These are phyloP conservation scores for Corymbia citriodora DNA, from an alignment of 441 rosid species.

Conservation along the genomic window DNA sequence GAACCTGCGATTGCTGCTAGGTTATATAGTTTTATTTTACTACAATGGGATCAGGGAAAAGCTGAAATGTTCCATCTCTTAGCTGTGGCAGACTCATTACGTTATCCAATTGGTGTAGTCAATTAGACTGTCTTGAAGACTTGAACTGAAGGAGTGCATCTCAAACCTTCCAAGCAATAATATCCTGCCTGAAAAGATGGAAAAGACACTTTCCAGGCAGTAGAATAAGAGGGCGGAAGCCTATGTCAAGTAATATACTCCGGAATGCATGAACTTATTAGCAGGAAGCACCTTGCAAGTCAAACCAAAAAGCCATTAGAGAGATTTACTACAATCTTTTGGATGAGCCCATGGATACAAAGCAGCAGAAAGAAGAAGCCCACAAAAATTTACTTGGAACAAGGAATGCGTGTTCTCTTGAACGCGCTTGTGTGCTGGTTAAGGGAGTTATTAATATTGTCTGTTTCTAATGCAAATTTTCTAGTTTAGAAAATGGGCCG, in stretches of 20 bases:
- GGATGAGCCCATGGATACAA: background rate
- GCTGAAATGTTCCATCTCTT: background rate
- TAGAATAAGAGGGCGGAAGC: background rate
- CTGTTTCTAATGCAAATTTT: background rate
- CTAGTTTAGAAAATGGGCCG: no score
- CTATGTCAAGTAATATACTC: background rate
- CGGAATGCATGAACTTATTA: background rate
- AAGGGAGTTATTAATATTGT: background rate
- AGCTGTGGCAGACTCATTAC: background rate
- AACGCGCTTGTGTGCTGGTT: background rate
- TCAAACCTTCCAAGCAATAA: background rate
- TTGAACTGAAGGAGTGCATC: background rate
- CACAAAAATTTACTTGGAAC: background rate
- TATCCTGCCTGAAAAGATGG: conserved; percentile 62
- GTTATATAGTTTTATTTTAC: background rate
- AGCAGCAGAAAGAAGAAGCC: background rate
- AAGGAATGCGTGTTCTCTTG: background rate
- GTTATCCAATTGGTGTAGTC: background rate
- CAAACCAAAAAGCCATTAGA: background rate
- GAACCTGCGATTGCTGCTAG: background rate
- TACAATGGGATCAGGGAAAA: background rate
- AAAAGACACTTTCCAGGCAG: background rate
- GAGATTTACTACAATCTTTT: background rate
- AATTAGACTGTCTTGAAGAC: background rate
- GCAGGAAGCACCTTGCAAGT: background rate